A percentile compares a stretch with the other conserved stretches of the same genome.
Conservation (phyloP, 2,329 filamentous ascomycete species). For the Ophiobolus disseminans region DNA sequence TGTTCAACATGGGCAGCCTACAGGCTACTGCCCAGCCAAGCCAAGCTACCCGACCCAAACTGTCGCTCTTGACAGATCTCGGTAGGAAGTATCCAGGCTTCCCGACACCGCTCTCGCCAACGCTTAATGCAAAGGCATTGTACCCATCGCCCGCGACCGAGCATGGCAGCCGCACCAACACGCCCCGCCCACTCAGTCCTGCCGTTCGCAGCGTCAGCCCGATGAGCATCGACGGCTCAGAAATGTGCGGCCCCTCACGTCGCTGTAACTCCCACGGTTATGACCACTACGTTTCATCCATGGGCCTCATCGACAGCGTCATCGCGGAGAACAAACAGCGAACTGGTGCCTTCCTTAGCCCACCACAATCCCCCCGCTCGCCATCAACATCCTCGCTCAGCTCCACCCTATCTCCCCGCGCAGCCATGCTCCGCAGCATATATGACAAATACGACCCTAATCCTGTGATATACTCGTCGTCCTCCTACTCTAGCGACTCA, state of each 20-base stretch:
- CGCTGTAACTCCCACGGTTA: conserved; percentile 22
- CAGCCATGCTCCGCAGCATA: conserved; percentile 36
- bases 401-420: conserved; percentile 28
- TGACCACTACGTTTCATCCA: conserved; percentile 16
- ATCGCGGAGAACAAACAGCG: conserved; percentile 1
- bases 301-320: conserved; percentile 24
- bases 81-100: conserved; percentile 43
- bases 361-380: not conserved
- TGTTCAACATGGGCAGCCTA: conserved; percentile 29
- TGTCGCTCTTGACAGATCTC: conserved; percentile 38
- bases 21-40: conserved; percentile 7
- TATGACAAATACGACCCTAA: conserved; percentile 22
- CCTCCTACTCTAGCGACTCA: not conserved
- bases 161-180: conserved; percentile 13
- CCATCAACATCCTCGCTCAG: conserved; percentile 6
- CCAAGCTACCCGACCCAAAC: conserved; percentile 10
- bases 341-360: not conserved
- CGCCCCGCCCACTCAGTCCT: conserved; percentile 18
- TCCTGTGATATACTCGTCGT: conserved; percentile 8
- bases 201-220: conserved; percentile 20
- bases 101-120: conserved; percentile 40
- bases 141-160: conserved; percentile 39
- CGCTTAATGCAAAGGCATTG: conserved; percentile 31
- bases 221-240: conserved; percentile 37
- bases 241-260: conserved; percentile 27